Conservation (phyloP, 2,329 filamentous ascomycete genomes). For the Arthrinium puccinioides region DNA sequence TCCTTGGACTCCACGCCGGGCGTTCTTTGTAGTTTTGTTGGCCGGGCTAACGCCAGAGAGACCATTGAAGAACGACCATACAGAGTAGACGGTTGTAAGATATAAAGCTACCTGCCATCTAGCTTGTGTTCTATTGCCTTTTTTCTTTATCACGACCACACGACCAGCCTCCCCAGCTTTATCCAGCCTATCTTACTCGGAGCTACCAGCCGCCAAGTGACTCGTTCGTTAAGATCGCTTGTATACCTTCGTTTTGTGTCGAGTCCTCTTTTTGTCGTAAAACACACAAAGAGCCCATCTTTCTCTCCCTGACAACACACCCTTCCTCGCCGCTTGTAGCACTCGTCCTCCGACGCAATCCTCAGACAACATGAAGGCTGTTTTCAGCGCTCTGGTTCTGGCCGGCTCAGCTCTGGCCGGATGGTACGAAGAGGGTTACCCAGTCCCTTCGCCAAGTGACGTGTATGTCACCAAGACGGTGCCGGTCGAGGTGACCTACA, state of each 20-base stretch:
- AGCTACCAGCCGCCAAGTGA: too few relatives aligned
- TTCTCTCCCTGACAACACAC: conserved; percentile 1
- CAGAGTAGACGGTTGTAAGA: too few relatives aligned
- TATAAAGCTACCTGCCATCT: too few relatives aligned
- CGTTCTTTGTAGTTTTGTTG: too few relatives aligned
- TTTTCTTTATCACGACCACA: too few relatives aligned
- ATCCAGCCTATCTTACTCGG: too few relatives aligned
- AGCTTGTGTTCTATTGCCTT: too few relatives aligned
- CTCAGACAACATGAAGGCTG: conserved; percentile 19
- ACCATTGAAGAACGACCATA: too few relatives aligned
- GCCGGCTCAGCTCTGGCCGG: conserved; percentile 17
- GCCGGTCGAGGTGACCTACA: conserved; percentile 33
- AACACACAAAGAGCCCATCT: conserved; percentile 6
- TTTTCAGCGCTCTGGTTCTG: conserved; percentile 16
- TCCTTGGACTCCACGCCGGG: too few relatives aligned
- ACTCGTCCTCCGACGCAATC: neutral
- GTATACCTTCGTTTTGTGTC: conserved; percentile 8
- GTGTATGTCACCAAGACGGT: conserved; percentile 25
- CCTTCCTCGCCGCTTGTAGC: conserved; percentile 1
- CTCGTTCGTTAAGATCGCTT: conserved; percentile 25
- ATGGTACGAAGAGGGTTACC: conserved; percentile 1
- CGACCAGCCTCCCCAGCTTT: too few relatives aligned
- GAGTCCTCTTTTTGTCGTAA: too few relatives aligned
- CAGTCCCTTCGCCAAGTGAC: conserved; percentile 19
- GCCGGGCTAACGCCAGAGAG: too few relatives aligned